Evolutionary conservation across 768 basidiomycete genomes (phyloP), one percentile per base, ranked within the genome.

Genomic region (Trametes cingulata): DNA sequence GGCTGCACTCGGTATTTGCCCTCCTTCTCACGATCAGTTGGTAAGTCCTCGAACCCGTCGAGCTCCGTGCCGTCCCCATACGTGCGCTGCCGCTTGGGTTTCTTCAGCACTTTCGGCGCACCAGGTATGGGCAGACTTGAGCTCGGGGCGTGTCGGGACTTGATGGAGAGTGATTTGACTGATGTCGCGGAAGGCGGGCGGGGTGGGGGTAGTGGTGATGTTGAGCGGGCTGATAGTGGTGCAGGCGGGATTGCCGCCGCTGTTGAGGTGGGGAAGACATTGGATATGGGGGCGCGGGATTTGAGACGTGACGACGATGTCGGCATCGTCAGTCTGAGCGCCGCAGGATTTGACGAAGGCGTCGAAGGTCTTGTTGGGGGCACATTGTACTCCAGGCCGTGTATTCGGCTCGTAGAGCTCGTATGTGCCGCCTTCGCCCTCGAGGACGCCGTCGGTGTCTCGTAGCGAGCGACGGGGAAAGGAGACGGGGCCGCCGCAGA

Each of bases 11-110:
- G 85, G 71, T 81, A 94, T 41, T 78, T 82, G 52, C 83, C 81
- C 73, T 93, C 90, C 67, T 90, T 88, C 50, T 94, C 92, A 47
- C 90, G 80, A 68, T 95, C 90, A 10, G 92, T 91, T 7, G 86
- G 87, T 41, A 96, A 81, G 72, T 97, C 95, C 25, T 95, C 95
- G 58, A 97, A 82, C 3, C 73, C 85, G 67, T 97, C 95, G 52
- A 97, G 76, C 71, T 96, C 95, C 10, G 92, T 94, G 14, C 95
- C 95, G 68, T 93, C 90, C 6, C 91, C 91, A 67, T 88, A 94
- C 14, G 83, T 83, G 52, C 85, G 80, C 62, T 81, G 82, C 39
- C 90, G 87, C 74, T 93, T 94, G 13, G 91, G 91, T 65, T 85
- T 80, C 53, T 87, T 84, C 24, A 94, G 75, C 13, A 92, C 73